Conservation (phyloP, 2,329 filamentous ascomycete genomes). For the Neofusicoccum cordaticola region DNA sequence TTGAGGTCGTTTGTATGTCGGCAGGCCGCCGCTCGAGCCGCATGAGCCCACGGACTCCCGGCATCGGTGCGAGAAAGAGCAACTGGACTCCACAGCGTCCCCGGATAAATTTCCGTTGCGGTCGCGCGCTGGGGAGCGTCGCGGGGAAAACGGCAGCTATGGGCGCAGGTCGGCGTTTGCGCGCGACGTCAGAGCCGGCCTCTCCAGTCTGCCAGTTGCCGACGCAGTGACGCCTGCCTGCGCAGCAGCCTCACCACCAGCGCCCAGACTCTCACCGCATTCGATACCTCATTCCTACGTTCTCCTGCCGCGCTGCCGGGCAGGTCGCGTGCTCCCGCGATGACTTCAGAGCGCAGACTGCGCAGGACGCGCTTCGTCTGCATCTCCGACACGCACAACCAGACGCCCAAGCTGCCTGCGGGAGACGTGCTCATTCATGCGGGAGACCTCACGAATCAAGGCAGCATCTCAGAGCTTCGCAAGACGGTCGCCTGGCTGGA, state of each 20-base stretch:
- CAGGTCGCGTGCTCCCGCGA: not conserved
- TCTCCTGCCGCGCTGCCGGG: not conserved
- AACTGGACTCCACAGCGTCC: not conserved
- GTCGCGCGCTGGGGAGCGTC: not conserved
- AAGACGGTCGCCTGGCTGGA: slow-evolving; percentile 67
- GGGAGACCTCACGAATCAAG: slow-evolving; percentile 73
- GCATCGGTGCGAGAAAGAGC: slow-evolving; percentile 1
- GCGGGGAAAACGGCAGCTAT: slow-evolving; percentile 2
- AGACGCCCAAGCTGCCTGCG: slow-evolving; percentile 60
- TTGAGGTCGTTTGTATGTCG: not conserved
- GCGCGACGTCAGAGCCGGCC: not conserved
- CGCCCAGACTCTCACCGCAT: not conserved
- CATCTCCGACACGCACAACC: slow-evolving; percentile 75
- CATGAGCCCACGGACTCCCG: not conserved
- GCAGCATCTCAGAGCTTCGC: slow-evolving; percentile 56
- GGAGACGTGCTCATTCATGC: slow-evolving; percentile 76
- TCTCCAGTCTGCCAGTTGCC: not conserved
- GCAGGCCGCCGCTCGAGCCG: not conserved
- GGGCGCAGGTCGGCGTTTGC: slow-evolving; percentile 5
- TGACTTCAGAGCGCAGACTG: slow-evolving; percentile 4
- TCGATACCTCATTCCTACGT: not conserved
- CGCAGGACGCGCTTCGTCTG: slow-evolving; percentile 65
- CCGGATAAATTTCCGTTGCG: slow-evolving; percentile 9
- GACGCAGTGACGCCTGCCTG: not conserved
- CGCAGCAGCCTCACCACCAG: not conserved